Percentiles rank a stretch among this genome's conserved stretches.
Conservation (phyloP, 1,284 basidiomycete genomes). For the Stereum hirsutum region DNA sequence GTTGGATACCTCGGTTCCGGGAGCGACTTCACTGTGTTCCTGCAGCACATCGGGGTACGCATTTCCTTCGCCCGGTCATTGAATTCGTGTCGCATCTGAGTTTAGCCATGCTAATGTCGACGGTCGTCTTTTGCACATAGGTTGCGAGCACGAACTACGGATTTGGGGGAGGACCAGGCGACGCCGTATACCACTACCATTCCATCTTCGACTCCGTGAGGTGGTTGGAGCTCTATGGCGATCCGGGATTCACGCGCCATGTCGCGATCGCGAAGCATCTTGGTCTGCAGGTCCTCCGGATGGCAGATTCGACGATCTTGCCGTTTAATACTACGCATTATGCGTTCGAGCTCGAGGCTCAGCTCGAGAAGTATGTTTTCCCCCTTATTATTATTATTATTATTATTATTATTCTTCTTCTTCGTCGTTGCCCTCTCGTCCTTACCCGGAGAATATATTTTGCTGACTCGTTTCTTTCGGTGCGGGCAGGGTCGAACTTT, state of each 20-base stretch:
- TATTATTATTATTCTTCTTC: too few relatives aligned
- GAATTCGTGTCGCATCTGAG: background rate
- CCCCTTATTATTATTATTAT: background rate
- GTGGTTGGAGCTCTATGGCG: slow-evolving; percentile 69
- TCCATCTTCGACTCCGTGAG: slow-evolving; percentile 67
- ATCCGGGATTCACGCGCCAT: slow-evolving; percentile 65
- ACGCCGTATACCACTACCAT: slow-evolving; percentile 72
- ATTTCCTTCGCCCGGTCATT: background rate
- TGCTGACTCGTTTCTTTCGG: too few relatives aligned
- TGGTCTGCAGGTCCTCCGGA: slow-evolving; percentile 51
- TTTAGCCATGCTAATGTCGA: slow-evolving; percentile 16
- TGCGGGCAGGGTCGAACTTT: slow-evolving; percentile 20
- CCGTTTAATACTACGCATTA: slow-evolving; percentile 78
- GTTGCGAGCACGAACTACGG: slow-evolving; percentile 45
- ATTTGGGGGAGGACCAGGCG: slow-evolving; percentile 35
- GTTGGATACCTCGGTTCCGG: slow-evolving; percentile 43
- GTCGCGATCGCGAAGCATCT: slow-evolving; percentile 63
- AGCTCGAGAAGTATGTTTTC: slow-evolving; percentile 34
- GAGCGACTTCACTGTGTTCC: slow-evolving; percentile 78
- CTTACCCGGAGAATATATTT: too few relatives aligned
- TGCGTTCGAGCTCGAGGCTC: slow-evolving; percentile 36
- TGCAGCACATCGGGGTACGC: slow-evolving; percentile 47
- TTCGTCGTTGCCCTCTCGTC: too few relatives aligned
- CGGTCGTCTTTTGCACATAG: slow-evolving; percentile 36
- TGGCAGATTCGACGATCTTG: slow-evolving; percentile 48